Conservation (phyloP, 352 stramenopile genomes). For the Phytophthora colocasiae region DNA sequence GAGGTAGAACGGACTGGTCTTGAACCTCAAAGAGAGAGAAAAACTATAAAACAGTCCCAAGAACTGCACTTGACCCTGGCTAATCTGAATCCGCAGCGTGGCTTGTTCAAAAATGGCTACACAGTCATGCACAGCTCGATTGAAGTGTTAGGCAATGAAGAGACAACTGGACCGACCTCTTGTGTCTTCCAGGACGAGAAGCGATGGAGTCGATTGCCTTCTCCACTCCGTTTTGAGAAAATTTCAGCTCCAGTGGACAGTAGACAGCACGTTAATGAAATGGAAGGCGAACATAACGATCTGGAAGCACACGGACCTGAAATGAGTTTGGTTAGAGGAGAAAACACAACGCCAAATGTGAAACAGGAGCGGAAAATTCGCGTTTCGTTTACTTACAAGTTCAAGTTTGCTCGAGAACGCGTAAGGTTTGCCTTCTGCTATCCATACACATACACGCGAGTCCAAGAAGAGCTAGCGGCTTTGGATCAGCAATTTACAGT, state of each 20-base stretch:
- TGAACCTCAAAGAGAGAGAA: background rate
- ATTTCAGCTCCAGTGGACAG: conserved; percentile 18
- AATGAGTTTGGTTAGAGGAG: background rate
- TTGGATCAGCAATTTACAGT: conserved; percentile 43
- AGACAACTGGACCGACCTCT: conserved; percentile 10
- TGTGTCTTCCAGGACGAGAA: conserved; percentile 59
- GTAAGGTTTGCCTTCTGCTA: conserved; percentile 85
- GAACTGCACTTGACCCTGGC: conserved; percentile 66
- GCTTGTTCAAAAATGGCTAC: conserved; percentile 80
- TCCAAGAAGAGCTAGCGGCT: conserved; percentile 53
- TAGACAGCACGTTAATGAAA: conserved; percentile 54
- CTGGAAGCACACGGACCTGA: conserved; percentile 35
- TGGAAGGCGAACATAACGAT: conserved; percentile 30
- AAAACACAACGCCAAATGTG: background rate
- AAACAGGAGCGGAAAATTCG: conserved; percentile 54
- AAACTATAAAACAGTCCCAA: conserved; percentile 33
- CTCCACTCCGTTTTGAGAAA: conserved; percentile 51
- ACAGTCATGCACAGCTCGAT: conserved; percentile 74
- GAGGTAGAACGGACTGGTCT: conserved; percentile 51
- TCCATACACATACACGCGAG: conserved; percentile 84
- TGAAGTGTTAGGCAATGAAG: conserved; percentile 38
- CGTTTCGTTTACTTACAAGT: conserved; percentile 70
- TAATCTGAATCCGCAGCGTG: conserved; percentile 82
- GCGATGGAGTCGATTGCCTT: conserved; percentile 45
- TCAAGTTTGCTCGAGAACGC: conserved; percentile 58